phyloP scores from a whole-genome alignment of 2,329 filamentous ascomycete genomes.

The Magnaporthales sp. region DNA sequence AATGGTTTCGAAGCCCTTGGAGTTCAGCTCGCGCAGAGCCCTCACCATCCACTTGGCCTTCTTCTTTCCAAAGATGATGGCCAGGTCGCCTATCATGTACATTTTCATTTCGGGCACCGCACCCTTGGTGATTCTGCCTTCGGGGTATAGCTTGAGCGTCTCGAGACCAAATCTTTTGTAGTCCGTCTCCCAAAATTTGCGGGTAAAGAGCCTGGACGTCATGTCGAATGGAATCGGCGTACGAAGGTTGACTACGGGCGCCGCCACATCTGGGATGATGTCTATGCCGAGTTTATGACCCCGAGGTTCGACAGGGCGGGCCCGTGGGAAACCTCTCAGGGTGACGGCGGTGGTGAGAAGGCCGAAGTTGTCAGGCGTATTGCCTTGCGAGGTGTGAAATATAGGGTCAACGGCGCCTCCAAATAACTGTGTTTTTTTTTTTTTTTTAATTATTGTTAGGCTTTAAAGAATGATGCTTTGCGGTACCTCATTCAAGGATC shows the following conservation, averaged over 20 bases:
- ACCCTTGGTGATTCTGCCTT: neutral
- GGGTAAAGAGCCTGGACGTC: neutral
- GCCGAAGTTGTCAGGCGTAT: neutral
- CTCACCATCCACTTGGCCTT: neutral
- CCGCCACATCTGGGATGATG: neutral
- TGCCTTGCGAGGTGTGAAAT: neutral
- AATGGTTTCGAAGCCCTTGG: neutral
- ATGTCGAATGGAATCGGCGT: neutral
- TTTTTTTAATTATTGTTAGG: neutral
- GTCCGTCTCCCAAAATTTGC: neutral
- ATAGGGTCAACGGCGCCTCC: neutral
- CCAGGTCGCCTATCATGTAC: neutral
- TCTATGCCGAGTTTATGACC: neutral
- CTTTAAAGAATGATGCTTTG: neutral
- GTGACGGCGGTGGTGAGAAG: neutral
- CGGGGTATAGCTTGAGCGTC: neutral
- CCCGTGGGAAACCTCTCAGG: neutral
- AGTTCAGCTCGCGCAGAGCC: neutral
- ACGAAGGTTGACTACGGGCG: neutral
- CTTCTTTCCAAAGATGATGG: neutral
- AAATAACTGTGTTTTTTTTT: neutral
- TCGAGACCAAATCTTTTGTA: neutral
- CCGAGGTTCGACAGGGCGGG: neutral
- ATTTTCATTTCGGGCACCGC: neutral
- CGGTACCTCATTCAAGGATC: neutral